phyloP scores from a whole-genome alignment of 352 stramenopile genomes.

The Thraustochytrium sp. region DNA sequence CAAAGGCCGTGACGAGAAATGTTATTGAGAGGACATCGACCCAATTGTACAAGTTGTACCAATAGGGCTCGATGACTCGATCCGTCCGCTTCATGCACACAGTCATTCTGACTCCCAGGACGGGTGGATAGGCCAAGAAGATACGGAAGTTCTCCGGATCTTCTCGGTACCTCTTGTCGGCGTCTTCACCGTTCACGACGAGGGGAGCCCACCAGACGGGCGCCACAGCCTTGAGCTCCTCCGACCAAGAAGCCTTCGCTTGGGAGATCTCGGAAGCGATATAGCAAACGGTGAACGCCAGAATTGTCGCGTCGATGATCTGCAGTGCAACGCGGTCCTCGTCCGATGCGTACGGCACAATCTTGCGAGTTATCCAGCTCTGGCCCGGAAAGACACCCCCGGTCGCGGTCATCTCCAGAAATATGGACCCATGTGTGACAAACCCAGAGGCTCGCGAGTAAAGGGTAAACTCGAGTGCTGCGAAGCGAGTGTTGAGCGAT shows the following conservation, averaged over 20 bases:
- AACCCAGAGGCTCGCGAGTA: not conserved
- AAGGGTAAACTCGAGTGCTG: constrained; percentile 36
- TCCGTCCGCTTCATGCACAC: constrained; percentile 5
- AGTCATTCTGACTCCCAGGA: not conserved
- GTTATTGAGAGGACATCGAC: constrained; percentile 33
- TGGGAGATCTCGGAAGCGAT: not conserved
- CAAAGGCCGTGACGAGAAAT: not conserved
- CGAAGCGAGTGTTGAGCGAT: constrained; percentile 41
- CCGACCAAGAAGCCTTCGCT: not conserved
- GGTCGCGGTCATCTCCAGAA: constrained; percentile 22
- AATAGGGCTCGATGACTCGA: constrained; percentile 1
- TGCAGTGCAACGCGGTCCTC: not conserved
- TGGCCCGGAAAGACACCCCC: constrained; percentile 1
- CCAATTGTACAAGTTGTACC: constrained; percentile 41
- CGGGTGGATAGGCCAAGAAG: not conserved
- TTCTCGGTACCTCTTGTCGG: not conserved
- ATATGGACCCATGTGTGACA: constrained; percentile 21
- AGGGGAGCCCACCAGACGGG: not conserved
- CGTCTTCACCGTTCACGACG: not conserved
- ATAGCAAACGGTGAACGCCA: not conserved
- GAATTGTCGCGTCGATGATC: not conserved
- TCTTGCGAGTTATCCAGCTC: constrained; percentile 22
- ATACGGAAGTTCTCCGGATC: not conserved
- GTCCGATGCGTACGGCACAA: not conserved
- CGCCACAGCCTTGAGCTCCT: not conserved